Percentiles rank a stretch among this genome's conserved stretches.
These are phyloP conservation scores for Citrus sp. DNA, from an alignment of 345 rosid species.

Conservation along the genomic window DNA sequence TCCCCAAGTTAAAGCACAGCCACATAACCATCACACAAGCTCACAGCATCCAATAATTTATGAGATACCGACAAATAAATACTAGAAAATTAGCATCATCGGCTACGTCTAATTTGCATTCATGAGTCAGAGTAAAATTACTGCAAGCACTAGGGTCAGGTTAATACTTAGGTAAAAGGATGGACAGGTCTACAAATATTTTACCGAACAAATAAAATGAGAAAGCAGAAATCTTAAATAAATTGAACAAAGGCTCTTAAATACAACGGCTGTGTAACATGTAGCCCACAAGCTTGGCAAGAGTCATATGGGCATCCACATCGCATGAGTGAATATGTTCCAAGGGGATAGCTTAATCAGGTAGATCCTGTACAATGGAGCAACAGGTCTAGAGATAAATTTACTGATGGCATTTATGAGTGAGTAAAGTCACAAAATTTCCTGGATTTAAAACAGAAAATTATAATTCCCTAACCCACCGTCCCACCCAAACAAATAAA, in stretches of 20 bases:
- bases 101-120: not conserved
- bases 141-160: not conserved
- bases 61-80: not conserved
- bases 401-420: not conserved
- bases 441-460: not conserved
- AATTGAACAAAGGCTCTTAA: not conserved
- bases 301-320: not conserved
- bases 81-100: not conserved
- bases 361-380: not conserved
- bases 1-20: not conserved
- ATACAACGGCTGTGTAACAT: not conserved
- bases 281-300: not conserved
- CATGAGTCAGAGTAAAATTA: not conserved
- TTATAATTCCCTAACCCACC: too few species aligned
- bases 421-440: not conserved
- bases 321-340: not conserved
- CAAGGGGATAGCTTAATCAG: not conserved
- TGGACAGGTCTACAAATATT: not conserved
- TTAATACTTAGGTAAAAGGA: not conserved
- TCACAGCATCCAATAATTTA: not conserved
- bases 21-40: not conserved
- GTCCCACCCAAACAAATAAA: too few species aligned
- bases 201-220: not conserved
- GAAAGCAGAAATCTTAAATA: not conserved
- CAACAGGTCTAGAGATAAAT: not conserved